Conservation (phyloP, 805 yeast genomes). For the Ogataea neopini region DNA sequence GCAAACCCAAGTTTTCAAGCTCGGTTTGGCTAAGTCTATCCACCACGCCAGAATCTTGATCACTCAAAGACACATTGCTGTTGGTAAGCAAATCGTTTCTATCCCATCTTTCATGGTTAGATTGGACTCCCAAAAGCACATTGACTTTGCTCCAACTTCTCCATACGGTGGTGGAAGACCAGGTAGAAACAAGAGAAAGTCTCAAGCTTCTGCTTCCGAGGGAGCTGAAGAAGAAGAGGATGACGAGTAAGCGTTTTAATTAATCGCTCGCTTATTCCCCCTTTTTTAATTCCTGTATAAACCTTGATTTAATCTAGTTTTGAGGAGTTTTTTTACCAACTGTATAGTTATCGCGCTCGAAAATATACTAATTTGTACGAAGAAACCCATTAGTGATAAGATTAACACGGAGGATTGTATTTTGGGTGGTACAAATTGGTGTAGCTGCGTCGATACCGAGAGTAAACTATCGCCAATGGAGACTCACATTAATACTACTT, state of each 20-base stretch:
- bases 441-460: too few species aligned
- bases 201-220: conserved; percentile 66
- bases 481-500: neutral
- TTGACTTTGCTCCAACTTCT: conserved; percentile 98
- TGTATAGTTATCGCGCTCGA: conserved; percentile 9
- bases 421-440: neutral
- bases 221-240: conserved; percentile 56
- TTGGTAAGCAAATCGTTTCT: conserved; percentile 98
- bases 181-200: conserved; percentile 98
- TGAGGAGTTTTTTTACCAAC: conserved; percentile 12
- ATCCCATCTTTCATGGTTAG: conserved; percentile 99
- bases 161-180: conserved; percentile 99
- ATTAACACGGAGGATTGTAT: neutral
- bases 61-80: conserved; percentile 99
- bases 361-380: conserved; percentile 6
- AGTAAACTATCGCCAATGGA: too few species aligned
- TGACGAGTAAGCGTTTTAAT: conserved; percentile 45
- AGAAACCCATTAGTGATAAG: neutral
- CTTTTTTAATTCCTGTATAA: conserved; percentile 14
- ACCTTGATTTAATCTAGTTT: conserved; percentile 11
- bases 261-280: conserved; percentile 17
- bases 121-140: conserved; percentile 99
- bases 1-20: conserved; percentile 99
- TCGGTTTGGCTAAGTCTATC: conserved; percentile 98
- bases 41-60: conserved; percentile 99